Conservation (phyloP, 2,329 filamentous ascomycete genomes). For the Cordyceps cicadae region DNA sequence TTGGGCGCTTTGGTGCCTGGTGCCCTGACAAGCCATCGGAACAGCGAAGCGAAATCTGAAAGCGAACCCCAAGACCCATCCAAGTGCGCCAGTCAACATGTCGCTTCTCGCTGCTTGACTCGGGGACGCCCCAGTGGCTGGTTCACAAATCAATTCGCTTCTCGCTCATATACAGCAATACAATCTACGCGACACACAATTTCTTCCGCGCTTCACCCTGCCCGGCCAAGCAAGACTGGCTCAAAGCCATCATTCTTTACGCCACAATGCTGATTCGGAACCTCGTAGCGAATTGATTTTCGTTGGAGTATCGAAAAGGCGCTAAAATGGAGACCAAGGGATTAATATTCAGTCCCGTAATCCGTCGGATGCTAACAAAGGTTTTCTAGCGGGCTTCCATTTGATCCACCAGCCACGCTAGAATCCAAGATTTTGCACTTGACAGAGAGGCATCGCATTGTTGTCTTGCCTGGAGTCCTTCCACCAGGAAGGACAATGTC, state of each 20-base stretch:
- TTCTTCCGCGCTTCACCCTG: background rate
- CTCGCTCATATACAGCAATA: background rate
- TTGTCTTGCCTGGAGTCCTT: background rate
- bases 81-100: background rate
- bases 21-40: background rate
- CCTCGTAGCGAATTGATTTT: background rate
- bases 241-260: background rate
- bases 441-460: background rate
- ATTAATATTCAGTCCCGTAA: background rate
- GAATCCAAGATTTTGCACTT: background rate
- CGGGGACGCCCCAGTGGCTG: background rate
- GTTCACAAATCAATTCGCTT: background rate
- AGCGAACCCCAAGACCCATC: background rate
- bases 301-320: background rate
- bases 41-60: background rate
- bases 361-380: background rate
- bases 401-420: slow-evolving; percentile 1
- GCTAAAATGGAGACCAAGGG: background rate
- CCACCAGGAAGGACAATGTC: background rate
- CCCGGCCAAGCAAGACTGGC: background rate
- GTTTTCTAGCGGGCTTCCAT: slow-evolving; percentile 8
- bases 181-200: background rate
- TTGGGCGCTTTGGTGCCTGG: background rate
- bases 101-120: background rate
- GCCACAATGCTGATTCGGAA: background rate